phyloP scores from a whole-genome alignment of 805 yeast species.

The Cyberlindnera veronae region DNA sequence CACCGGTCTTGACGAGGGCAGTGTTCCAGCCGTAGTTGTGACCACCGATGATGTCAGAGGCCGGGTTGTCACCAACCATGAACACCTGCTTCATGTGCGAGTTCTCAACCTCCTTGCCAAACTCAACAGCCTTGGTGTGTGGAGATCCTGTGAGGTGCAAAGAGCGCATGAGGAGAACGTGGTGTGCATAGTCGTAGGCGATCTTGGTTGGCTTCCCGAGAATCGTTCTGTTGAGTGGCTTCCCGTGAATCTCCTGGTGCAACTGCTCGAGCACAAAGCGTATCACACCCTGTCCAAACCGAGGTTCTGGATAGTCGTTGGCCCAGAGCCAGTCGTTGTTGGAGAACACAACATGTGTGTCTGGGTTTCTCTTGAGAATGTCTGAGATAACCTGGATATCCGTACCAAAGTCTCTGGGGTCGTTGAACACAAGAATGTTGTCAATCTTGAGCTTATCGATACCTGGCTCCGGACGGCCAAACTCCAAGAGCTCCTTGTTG shows the following conservation, averaged over 20 bases:
- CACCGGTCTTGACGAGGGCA: conserved; percentile 84
- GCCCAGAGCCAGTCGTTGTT: conserved; percentile 89
- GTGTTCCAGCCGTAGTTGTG: conserved; percentile 86
- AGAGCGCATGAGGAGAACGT: conserved; percentile 45
- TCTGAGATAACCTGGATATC: conserved; percentile 79
- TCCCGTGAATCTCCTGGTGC: conserved; percentile 50
- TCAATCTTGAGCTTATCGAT: conserved; percentile 38
- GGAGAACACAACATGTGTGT: conserved; percentile 72
- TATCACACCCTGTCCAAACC: conserved; percentile 92
- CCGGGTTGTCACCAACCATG: conserved; percentile 98
- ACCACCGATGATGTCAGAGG: conserved; percentile 88
- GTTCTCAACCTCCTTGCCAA: conserved; percentile 21
- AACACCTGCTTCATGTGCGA: conserved; percentile 61
- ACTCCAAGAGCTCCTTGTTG: conserved; percentile 40
- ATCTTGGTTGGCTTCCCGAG: conserved; percentile 80
- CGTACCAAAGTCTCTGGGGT: conserved; percentile 84
- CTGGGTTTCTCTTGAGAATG: conserved; percentile 59
- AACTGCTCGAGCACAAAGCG: conserved; percentile 58
- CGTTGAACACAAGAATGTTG: conserved; percentile 80
- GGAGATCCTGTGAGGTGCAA: conserved; percentile 27
- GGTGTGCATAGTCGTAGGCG: conserved; percentile 82
- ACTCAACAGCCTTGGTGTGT: conserved; percentile 6
- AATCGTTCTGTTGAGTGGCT: conserved; percentile 47
- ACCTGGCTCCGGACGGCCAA: conserved; percentile 27
- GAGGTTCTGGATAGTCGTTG: conserved; percentile 68